phyloP scores from a whole-genome alignment of 257 asterid genomes.

The Marsdenia floribunda region DNA sequence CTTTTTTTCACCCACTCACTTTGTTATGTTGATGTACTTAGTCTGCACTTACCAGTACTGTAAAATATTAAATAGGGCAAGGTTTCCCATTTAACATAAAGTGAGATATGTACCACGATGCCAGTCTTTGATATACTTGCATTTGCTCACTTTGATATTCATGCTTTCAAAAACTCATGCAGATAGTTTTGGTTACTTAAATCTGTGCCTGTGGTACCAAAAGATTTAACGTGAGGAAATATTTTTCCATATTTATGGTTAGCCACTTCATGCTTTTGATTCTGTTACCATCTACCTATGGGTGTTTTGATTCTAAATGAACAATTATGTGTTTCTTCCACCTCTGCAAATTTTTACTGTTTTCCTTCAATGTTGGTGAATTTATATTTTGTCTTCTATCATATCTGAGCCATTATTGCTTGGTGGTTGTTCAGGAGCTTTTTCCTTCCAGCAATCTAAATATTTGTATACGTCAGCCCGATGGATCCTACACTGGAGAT shows the following conservation, averaged over 20 bases:
- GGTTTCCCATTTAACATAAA: not conserved
- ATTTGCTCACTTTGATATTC: too few species aligned
- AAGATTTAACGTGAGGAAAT: not conserved
- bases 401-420: constrained; percentile 9
- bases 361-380: not conserved
- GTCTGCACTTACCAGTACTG: not conserved
- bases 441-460: constrained; percentile 71
- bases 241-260: not conserved
- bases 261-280: not conserved
- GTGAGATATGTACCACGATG: too few species aligned
- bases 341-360: not conserved
- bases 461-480: constrained; percentile 71
- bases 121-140: too few species aligned
- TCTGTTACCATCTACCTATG: not conserved
- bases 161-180: not conserved
- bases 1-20: not conserved
- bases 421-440: constrained; percentile 39
- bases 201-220: not conserved
- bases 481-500: constrained; percentile 78
- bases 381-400: not conserved
- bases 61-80: not conserved
- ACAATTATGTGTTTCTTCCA: not conserved
- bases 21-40: not conserved
- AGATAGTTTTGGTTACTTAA: not conserved
- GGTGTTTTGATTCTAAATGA: not conserved